Percentiles rank a stretch among this genome's conserved stretches.
Evolutionary conservation across 2,329 filamentous ascomycete genomes (phyloP).

Genomic region (Chaetomium sp.): DNA sequence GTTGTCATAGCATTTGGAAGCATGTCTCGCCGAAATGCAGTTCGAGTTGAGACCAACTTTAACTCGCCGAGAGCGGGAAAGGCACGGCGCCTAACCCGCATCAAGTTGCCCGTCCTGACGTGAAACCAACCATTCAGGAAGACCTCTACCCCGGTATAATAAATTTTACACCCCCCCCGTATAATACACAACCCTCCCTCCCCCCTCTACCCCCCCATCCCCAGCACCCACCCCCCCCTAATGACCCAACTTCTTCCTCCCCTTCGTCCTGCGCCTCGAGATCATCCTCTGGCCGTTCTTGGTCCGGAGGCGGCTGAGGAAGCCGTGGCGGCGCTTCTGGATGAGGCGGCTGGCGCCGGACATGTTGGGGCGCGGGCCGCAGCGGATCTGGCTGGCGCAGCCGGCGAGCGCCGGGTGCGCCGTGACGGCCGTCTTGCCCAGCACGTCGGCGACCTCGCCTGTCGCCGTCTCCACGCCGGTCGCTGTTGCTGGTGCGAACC

Average conservation of each 20-base stretch:
- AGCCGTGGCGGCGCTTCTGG: slow-evolving; percentile 62
- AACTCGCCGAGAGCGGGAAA: background rate
- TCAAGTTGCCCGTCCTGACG: background rate
- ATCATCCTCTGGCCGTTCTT: slow-evolving; percentile 57
- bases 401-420: slow-evolving; percentile 55
- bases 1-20: background rate
- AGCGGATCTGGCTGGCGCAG: slow-evolving; percentile 53
- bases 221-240: slow-evolving; percentile 28
- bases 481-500: slow-evolving; percentile 37
- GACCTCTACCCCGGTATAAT: background rate
- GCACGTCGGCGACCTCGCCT: slow-evolving; percentile 45
- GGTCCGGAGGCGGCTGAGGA: slow-evolving; percentile 54
- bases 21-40: background rate
- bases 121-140: background rate
- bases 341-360: slow-evolving; percentile 56
- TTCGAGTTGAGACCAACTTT: background rate
- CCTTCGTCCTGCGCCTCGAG: slow-evolving; percentile 55
- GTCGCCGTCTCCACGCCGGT: slow-evolving; percentile 31
- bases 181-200: background rate
- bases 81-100: background rate
- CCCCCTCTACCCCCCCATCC: background rate
- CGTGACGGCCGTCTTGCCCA: slow-evolving; percentile 51
- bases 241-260: slow-evolving; percentile 48
- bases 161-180: background rate
- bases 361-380: slow-evolving; percentile 62